Evolutionary conservation across 352 stramenopile species (phyloP).

Genomic region (Phytopythium chamaehyphon): DNA sequence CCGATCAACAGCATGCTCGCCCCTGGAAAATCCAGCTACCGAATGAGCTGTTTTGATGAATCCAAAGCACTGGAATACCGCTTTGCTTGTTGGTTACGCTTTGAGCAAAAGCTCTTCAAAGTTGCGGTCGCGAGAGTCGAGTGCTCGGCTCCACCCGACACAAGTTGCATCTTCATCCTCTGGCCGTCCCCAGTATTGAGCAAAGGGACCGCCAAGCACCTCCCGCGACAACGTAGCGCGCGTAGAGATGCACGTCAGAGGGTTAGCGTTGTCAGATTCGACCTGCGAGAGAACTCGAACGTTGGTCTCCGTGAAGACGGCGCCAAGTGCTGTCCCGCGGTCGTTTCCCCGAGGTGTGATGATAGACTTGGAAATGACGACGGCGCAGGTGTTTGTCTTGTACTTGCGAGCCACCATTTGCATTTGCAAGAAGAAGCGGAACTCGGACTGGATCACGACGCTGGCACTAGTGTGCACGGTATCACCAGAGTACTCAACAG

Average conservation of each 20-base stretch:
- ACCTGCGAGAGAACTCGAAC: not conserved
- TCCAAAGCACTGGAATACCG: no score
- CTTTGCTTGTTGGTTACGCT: no score
- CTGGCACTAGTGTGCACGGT: not conserved
- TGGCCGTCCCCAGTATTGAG: not conserved
- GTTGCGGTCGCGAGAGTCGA: not conserved
- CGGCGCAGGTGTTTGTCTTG: not conserved
- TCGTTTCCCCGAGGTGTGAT: not conserved
- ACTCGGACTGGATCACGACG: not conserved
- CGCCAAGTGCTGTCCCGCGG: not conserved
- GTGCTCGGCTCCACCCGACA: not conserved
- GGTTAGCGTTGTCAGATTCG: not conserved
- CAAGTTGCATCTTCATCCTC: not conserved
- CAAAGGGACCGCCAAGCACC: not conserved
- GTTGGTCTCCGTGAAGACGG: constrained; percentile 1
- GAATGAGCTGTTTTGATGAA: no score
- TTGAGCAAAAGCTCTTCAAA: constrained; percentile 5
- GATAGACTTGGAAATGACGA: constrained; percentile 2
- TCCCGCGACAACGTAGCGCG: not conserved
- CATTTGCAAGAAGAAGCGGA: not conserved
- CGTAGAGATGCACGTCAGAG: not conserved
- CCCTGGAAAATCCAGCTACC: no score
- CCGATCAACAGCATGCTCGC: no score
- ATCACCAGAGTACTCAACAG: not conserved
- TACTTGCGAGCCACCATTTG: constrained; percentile 5